phyloP scores from a whole-genome alignment of 371 early-diverging fungal species.

The Mortierella sp. region DNA sequence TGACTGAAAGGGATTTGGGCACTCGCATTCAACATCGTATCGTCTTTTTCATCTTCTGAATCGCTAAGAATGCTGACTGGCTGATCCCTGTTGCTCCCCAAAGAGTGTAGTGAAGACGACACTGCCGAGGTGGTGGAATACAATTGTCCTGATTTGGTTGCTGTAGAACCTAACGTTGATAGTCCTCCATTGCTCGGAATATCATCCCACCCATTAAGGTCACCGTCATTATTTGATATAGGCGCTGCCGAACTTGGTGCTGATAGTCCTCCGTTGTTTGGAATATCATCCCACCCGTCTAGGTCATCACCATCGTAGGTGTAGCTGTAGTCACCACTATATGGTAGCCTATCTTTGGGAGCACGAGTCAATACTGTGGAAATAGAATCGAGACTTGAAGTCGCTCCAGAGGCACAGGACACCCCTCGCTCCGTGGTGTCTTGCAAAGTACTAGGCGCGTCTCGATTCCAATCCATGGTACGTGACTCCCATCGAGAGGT shows the following conservation, averaged over 20 bases:
- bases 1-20: neutral
- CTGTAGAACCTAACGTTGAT: neutral
- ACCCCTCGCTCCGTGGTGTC: neutral
- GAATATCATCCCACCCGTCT: constrained; percentile 4
- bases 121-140: neutral
- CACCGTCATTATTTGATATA: neutral
- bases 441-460: neutral
- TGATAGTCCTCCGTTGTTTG: neutral
- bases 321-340: neutral
- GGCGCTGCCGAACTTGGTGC: neutral
- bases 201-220: constrained; percentile 1
- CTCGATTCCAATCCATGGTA: neutral
- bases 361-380: neutral
- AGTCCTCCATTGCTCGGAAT: neutral
- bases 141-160: neutral
- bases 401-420: neutral
- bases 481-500: constrained; percentile 2
- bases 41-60: constrained; percentile 22
- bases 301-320: neutral
- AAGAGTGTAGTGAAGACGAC: neutral
- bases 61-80: constrained; percentile 23
- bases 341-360: neutral
- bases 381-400: neutral
- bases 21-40: neutral
- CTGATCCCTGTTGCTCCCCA: constrained; percentile 7